phyloP scores from a whole-genome alignment of 495 filamentous ascomycete genomes.

The Tuber brumale region DNA sequence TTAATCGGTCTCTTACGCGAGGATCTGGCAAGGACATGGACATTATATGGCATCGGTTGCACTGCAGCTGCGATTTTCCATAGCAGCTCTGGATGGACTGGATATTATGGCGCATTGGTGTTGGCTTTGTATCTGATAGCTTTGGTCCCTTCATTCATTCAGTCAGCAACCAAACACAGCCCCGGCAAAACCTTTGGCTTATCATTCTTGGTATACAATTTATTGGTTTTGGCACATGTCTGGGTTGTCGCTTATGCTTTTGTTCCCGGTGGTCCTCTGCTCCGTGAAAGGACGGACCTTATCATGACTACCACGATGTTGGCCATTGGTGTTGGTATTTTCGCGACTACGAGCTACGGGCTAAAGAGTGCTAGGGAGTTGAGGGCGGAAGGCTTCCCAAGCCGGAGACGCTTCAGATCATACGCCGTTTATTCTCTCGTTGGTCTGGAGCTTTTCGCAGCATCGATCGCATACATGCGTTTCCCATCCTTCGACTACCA shows the following conservation, averaged over 20 bases:
- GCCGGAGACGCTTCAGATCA: constrained; percentile 52
- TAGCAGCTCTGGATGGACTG: constrained; percentile 64
- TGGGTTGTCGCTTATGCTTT: constrained; percentile 99
- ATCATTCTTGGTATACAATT: constrained; percentile 81
- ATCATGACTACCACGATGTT: constrained; percentile 83
- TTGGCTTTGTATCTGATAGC: constrained; percentile 76
- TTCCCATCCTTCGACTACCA: constrained; percentile 89
- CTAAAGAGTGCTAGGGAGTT: constrained; percentile 45
- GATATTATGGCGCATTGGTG: constrained; percentile 76
- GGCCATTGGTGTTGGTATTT: constrained; percentile 76
- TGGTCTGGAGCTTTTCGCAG: constrained; percentile 59
- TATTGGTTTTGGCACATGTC: constrained; percentile 87
- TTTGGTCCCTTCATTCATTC: constrained; percentile 67
- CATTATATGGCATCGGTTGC: constrained; percentile 67
- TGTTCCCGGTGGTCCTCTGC: constrained; percentile 89
- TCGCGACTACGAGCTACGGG: constrained; percentile 56
- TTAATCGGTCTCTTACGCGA: constrained; percentile 67
- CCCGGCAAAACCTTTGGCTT: constrained; percentile 76
- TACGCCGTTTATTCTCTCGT: constrained; percentile 60
- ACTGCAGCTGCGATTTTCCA: constrained; percentile 70
- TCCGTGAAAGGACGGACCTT: constrained; percentile 94
- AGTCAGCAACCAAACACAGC: constrained; percentile 63
- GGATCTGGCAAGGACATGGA: constrained; percentile 67
- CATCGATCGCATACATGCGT: constrained; percentile 78
- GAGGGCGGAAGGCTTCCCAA: constrained; percentile 47